Conservation (phyloP, 208 protist genomes). For the Leishmania mexicana region DNA sequence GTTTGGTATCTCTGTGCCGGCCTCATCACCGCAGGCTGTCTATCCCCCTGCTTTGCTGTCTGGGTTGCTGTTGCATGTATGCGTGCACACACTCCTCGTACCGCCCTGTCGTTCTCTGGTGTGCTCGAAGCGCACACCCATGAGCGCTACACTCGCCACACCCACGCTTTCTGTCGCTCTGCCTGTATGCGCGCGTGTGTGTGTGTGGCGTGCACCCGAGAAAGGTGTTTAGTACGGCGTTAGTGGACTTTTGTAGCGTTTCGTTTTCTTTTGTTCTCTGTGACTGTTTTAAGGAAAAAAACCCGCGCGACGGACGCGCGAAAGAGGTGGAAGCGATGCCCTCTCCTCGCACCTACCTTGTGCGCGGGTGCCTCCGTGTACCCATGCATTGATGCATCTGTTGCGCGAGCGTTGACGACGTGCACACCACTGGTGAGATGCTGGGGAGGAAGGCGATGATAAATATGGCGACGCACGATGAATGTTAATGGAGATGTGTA, state of each 20-base stretch:
- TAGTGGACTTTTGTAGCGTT: too few species aligned
- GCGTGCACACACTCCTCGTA: not conserved
- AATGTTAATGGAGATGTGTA: not conserved
- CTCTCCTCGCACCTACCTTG: not conserved
- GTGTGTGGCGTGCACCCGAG: too few species aligned
- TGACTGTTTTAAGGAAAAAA: too few species aligned
- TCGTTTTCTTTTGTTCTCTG: too few species aligned
- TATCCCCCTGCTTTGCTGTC: not conserved
- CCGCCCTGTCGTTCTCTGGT: too few species aligned
- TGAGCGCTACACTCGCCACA: too few species aligned
- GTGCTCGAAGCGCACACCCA: too few species aligned
- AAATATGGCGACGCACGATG: not conserved
- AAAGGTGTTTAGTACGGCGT: too few species aligned
- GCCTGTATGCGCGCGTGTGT: too few species aligned
- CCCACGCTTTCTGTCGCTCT: too few species aligned
- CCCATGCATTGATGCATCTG: not conserved
- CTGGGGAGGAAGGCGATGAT: not conserved
- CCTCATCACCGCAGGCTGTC: not conserved
- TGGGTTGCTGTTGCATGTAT: not conserved
- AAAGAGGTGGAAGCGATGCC: not conserved
- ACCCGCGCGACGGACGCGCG: not conserved
- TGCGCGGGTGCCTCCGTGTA: not conserved
- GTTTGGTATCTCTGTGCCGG: not conserved
- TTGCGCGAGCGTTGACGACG: not conserved
- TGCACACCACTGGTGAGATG: not conserved